Evolutionary conservation across 495 filamentous ascomycete genomes (phyloP).

Genomic region (Peziza echinospora): DNA sequence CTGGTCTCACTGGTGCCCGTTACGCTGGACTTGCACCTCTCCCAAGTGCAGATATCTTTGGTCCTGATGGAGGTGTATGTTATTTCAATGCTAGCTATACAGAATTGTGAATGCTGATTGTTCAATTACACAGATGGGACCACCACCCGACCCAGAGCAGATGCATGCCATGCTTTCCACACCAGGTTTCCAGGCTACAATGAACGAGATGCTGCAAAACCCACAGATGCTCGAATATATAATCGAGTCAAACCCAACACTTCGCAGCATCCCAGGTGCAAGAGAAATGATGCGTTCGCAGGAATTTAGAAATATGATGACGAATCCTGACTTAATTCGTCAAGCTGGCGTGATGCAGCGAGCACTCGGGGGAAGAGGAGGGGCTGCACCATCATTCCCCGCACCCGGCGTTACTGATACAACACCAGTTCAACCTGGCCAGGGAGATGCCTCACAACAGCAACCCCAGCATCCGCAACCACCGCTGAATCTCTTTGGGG

Average conservation of each 20-base stretch:
- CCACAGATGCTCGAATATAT: conserved; percentile 80
- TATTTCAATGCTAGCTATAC: not conserved
- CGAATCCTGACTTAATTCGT: conserved; percentile 67
- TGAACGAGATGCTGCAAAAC: conserved; percentile 90
- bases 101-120: not conserved
- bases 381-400: conserved; percentile 40
- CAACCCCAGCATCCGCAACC: conserved; percentile 19
- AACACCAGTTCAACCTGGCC: conserved; percentile 21
- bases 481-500: conserved; percentile 23
- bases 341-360: conserved; percentile 60
- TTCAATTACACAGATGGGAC: conserved; percentile 50
- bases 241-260: conserved; percentile 69
- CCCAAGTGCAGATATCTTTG: conserved; percentile 75
- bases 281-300: conserved; percentile 70
- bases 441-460: conserved; percentile 16
- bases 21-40: conserved; percentile 84
- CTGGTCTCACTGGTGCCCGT: conserved; percentile 76
- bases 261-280: conserved; percentile 61
- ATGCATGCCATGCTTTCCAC: conserved; percentile 72
- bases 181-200: conserved; percentile 54
- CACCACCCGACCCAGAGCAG: conserved; percentile 55
- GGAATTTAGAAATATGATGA: conserved; percentile 79
- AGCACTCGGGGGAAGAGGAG: conserved; percentile 21
- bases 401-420: conserved; percentile 77
- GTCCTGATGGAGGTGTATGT: conserved; percentile 90